These are phyloP conservation scores for Raffaelea arxii DNA, from an alignment of 2,329 filamentous ascomycete genomes.

Conservation along the genomic window DNA sequence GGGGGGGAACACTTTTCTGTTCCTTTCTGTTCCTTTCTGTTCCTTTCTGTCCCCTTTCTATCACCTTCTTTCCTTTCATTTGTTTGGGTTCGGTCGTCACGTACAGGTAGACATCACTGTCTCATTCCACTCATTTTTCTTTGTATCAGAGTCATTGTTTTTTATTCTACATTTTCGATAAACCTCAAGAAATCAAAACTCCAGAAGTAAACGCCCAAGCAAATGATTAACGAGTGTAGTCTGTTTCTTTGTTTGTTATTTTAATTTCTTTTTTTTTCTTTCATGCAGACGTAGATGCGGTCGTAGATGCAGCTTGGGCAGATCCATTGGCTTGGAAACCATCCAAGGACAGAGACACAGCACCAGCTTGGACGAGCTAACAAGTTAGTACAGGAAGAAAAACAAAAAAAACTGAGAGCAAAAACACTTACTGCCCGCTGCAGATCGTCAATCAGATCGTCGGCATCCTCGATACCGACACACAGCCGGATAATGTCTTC, in stretches of 20 bases:
- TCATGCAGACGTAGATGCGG: background rate
- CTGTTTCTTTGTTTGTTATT: background rate
- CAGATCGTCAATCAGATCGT: conserved; percentile 89
- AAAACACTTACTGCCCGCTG: conserved; percentile 69
- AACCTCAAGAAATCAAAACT: background rate
- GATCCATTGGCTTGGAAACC: conserved; percentile 57
- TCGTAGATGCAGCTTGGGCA: conserved; percentile 15
- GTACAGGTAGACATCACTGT: too few relatives aligned
- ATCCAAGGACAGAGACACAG: conserved; percentile 76
- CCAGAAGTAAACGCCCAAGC: conserved; percentile 24
- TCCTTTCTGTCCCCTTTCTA: background rate
- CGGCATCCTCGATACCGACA: conserved; percentile 88
- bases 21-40: background rate
- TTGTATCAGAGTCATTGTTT: too few relatives aligned
- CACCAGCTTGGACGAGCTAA: conserved; percentile 85
- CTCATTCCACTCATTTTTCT: too few relatives aligned
- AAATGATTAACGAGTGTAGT: conserved; percentile 42
- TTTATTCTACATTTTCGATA: background rate
- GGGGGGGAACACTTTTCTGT: too few relatives aligned
- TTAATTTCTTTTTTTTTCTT: background rate
- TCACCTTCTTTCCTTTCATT: background rate
- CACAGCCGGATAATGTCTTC: conserved; percentile 95
- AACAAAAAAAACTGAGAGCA: background rate
- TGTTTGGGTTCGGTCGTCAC: too few relatives aligned
- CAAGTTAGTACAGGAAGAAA: background rate